These are phyloP conservation scores for Zymoseptoria ardabiliae DNA, from an alignment of 2,329 filamentous ascomycete genomes.

Conservation along the genomic window DNA sequence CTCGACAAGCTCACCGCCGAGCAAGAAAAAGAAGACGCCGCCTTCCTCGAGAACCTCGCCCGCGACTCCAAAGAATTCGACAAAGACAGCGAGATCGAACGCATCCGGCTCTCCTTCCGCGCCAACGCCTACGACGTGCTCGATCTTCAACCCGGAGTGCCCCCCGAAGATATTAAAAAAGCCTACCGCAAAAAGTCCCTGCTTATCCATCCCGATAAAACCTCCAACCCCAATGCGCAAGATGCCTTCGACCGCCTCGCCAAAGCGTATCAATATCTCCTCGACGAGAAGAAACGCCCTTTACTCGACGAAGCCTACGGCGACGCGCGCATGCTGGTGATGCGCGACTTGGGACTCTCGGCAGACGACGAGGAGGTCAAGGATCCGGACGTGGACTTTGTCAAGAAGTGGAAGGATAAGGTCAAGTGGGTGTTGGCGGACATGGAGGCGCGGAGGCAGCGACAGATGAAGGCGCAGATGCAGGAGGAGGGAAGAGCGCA, in stretches of 20 bases:
- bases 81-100: slow-evolving; percentile 95
- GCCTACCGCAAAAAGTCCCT: slow-evolving; percentile 97
- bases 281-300: slow-evolving; percentile 87
- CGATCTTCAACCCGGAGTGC: slow-evolving; percentile 88
- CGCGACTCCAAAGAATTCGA: slow-evolving; percentile 82
- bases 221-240: slow-evolving; percentile 78
- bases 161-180: slow-evolving; percentile 92
- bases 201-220: slow-evolving; percentile 97
- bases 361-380: slow-evolving; percentile 81
- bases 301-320: slow-evolving; percentile 90
- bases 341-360: slow-evolving; percentile 90
- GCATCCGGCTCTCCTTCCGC: slow-evolving; percentile 84
- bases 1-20: slow-evolving; percentile 26
- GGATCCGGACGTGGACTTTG: slow-evolving; percentile 64
- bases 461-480: slow-evolving; percentile 89
- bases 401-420: slow-evolving; percentile 82
- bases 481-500: slow-evolving; percentile 91
- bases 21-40: slow-evolving; percentile 48
- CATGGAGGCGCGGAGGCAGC: slow-evolving; percentile 74
- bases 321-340: slow-evolving; percentile 88
- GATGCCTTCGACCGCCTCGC: slow-evolving; percentile 96
- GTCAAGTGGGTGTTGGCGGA: slow-evolving; percentile 83
- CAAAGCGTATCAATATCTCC: slow-evolving; percentile 82
- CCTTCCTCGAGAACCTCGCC: slow-evolving; percentile 74
- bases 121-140: slow-evolving; percentile 84